Conservation (phyloP, 495 filamentous ascomycete genomes). For the Astrocystis sublimbata region DNA sequence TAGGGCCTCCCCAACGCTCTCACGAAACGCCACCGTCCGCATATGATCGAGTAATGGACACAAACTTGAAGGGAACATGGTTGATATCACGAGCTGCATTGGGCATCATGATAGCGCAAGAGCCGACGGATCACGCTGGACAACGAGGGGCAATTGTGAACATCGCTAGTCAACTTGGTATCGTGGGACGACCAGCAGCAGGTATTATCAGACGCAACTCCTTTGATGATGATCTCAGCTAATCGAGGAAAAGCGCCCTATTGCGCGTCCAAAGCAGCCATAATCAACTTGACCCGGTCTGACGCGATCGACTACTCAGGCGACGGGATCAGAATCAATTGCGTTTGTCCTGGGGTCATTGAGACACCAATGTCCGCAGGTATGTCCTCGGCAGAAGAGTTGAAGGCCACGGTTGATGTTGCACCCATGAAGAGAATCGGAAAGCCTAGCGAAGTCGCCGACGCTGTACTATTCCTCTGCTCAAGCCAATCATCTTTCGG, state of each 20-base stretch:
- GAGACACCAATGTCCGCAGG: conserved; percentile 51
- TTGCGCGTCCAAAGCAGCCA: conserved; percentile 35
- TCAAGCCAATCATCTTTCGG: conserved; percentile 50
- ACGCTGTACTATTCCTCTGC: conserved; percentile 52
- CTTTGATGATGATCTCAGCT: not conserved
- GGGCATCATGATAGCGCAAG: conserved; percentile 50
- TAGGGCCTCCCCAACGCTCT: conserved; percentile 17
- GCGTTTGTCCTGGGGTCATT: conserved; percentile 55
- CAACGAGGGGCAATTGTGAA: conserved; percentile 53
- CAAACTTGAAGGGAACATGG: conserved; percentile 57
- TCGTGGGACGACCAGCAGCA: conserved; percentile 50
- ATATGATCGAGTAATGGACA: conserved; percentile 52
- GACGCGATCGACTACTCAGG: conserved; percentile 56
- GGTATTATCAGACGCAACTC: conserved; percentile 30
- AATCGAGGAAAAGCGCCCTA: conserved; percentile 26
- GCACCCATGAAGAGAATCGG: conserved; percentile 56
- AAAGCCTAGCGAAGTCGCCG: conserved; percentile 50
- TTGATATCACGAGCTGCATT: conserved; percentile 51
- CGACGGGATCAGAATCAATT: conserved; percentile 53
- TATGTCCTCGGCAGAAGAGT: conserved; percentile 34
- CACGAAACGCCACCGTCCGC: conserved; percentile 29
- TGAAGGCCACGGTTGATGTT: conserved; percentile 45
- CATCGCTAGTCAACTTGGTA: conserved; percentile 56
- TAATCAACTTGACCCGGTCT: conserved; percentile 38
- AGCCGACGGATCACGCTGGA: conserved; percentile 43